Percentiles rank a stretch among this genome's conserved stretches.
Conservation (phyloP, 1,284 basidiomycete genomes). For the Tausonia pullulans region DNA sequence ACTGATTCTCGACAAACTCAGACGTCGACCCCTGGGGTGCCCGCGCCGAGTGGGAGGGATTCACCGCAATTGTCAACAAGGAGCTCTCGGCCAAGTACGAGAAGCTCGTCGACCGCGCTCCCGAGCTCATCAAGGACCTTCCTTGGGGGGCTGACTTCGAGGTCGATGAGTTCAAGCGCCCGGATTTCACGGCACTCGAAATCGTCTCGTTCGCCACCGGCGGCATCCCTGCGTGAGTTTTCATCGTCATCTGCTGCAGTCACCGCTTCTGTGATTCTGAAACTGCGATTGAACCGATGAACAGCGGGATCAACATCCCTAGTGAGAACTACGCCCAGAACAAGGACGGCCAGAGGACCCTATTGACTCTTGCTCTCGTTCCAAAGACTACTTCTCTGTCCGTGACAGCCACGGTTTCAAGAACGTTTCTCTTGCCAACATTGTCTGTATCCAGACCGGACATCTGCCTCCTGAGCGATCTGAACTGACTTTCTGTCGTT, state of each 20-base stretch:
- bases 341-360: no score
- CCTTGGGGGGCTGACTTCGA: slow-evolving; percentile 77
- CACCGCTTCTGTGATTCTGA: not conserved
- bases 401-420: slow-evolving; percentile 70
- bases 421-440: slow-evolving; percentile 16
- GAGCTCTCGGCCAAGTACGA: slow-evolving; percentile 67
- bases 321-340: not conserved
- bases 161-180: slow-evolving; percentile 51
- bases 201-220: slow-evolving; percentile 49
- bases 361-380: no score
- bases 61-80: slow-evolving; percentile 78
- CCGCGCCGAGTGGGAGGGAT: slow-evolving; percentile 74
- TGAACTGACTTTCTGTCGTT: slow-evolving; percentile 27
- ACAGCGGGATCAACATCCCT: slow-evolving; percentile 12
- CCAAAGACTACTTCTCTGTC: slow-evolving; percentile 52
- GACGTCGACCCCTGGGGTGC: slow-evolving; percentile 54
- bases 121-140: slow-evolving; percentile 61
- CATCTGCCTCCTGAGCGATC: slow-evolving; percentile 4
- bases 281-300: not conserved
- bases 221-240: slow-evolving; percentile 53
- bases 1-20: no score
- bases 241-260: slow-evolving; percentile 32
- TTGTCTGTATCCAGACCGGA: not conserved
- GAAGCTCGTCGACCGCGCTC: slow-evolving; percentile 57
- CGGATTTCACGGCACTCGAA: slow-evolving; percentile 59